Evolutionary conservation across 192 early-diverging fungal genomes (phyloP), one percentile per base, ranked within the genome.

Genomic region (Haplosporangium gracile): DNA sequence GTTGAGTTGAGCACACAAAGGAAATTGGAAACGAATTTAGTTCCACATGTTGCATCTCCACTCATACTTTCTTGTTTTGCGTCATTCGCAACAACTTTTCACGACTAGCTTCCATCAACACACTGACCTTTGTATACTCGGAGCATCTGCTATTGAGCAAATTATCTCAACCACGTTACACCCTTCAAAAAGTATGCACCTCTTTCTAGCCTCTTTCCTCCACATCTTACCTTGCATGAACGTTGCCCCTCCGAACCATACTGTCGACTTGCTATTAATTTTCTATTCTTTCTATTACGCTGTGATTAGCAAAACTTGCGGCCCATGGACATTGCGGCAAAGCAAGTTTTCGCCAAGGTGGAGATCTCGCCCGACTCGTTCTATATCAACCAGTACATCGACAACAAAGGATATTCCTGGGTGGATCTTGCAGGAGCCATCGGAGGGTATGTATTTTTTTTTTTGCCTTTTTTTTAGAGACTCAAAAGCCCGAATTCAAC

Each of bases 371-470:
- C 84, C 0, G 84, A 86, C 45, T 75, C 78, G 3, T 86, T 86
- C 51, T 77, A 49, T 57, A 79, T 86, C 9, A 76, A 75, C 1
- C 75, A 63, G 51, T 86, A 75, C 51, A 51, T 70, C 47, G 84
- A 86, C 47, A 80, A 70, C n/a, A 75, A 47, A 36, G 81, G 84
- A n/a, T 86, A 86, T n/a, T 78, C 79, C 24, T 86, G 84, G 84
- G 84, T 78, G 4, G 84, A 86, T 26, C 84, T 86, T 55, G 70
- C 69, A 38, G 84, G 75, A 68, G 84, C 84, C 18, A 15, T 86
- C 8, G 84, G 84, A 78, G 84, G 84, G 84, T 86, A 86, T 16
- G 75, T 16, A 7, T 49, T 51, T 38, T 51, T 32, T 39, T 29
- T 74, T 22, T 34, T 73, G 5, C 26, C 32, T 39, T 18, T 74